Conservation (phyloP, 768 basidiomycete species). For the Amanita polypyramis region DNA sequence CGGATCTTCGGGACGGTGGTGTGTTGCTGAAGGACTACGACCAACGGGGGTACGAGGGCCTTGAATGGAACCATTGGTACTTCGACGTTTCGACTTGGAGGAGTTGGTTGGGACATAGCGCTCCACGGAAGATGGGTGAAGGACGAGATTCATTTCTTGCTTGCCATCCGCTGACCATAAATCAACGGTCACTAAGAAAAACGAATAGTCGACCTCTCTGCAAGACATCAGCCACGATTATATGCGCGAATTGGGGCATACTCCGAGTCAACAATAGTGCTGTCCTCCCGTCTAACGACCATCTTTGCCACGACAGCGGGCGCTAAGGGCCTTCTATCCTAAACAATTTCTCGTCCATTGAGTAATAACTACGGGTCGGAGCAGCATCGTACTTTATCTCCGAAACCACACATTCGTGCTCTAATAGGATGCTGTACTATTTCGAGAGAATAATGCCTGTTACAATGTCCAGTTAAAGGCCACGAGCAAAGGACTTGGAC, state of each 20-base stretch:
- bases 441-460: constrained; percentile 73
- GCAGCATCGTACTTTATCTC: constrained; percentile 65
- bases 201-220: constrained; percentile 79
- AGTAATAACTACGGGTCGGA: constrained; percentile 8
- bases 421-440: constrained; percentile 83
- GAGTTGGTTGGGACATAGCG: constrained; percentile 50
- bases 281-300: constrained; percentile 59
- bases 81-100: constrained; percentile 32
- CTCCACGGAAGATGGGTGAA: constrained; percentile 75
- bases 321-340: constrained; percentile 90
- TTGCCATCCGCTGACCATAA: constrained; percentile 80
- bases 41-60: constrained; percentile 28
- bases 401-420: constrained; percentile 94
- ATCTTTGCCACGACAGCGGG: constrained; percentile 87
- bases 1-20: constrained; percentile 34
- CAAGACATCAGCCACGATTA: background rate
- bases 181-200: constrained; percentile 89
- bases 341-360: constrained; percentile 13
- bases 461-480: constrained; percentile 11
- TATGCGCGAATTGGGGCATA: constrained; percentile 25
- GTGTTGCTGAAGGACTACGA: constrained; percentile 37
- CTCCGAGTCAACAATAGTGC: constrained; percentile 65
- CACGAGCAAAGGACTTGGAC: background rate
- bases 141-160: constrained; percentile 81
- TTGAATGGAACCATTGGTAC: constrained; percentile 26